Base-by-base conservation (phyloP, 257 asterid genomes). In the Eucommia ulmoides region DNA sequence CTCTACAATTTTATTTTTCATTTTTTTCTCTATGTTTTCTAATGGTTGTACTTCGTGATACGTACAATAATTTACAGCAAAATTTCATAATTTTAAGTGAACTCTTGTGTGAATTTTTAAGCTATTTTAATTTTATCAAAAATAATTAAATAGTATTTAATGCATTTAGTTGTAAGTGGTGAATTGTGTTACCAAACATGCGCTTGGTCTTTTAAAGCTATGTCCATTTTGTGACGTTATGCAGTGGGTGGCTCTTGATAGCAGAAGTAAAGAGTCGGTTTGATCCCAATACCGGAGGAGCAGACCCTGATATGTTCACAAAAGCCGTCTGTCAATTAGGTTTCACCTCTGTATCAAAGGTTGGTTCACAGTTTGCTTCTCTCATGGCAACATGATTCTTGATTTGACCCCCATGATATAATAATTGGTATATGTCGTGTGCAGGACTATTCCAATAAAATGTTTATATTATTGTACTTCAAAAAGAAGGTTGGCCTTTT, bases 231-330 rank as follows among this genome's bases (percentile, higher is more conserved):
- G 14, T 17, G 54, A 50, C 41, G 52, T 17, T 60, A 17, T 58
- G 60, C 81, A 86, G 99, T 35, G 99, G 96, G 38, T 91, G 95
- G 94, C 99, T 91, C 61, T 70, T 91, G 66, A 86, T 91, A 57
- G 99, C 96, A 20, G 99, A 91, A 67, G 99, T 91, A 29, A 91
- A 81, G 69, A 91, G 99, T 77, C 73, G 99, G 67, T 65, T 91
- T 11, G 95, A 91, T 63, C 98, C 93, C 19, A 72, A 24, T 50
- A 81, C 80, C 1, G 95, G 96, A 50, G 98, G 98, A 59, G 88
- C 94, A 11, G 96, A 85, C 59, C 83, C 94, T 16, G 60, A 62
- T 45, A 54, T 64, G 50, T 86, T 91, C 53, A 59, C 67, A 50
- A 72, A 69, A 68, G 92, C 96, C 49, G 65, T 81, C 52, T 78